Evolutionary conservation across 2,329 filamentous ascomycete species (phyloP).

Genomic region (Hymenoscyphus salicellus): DNA sequence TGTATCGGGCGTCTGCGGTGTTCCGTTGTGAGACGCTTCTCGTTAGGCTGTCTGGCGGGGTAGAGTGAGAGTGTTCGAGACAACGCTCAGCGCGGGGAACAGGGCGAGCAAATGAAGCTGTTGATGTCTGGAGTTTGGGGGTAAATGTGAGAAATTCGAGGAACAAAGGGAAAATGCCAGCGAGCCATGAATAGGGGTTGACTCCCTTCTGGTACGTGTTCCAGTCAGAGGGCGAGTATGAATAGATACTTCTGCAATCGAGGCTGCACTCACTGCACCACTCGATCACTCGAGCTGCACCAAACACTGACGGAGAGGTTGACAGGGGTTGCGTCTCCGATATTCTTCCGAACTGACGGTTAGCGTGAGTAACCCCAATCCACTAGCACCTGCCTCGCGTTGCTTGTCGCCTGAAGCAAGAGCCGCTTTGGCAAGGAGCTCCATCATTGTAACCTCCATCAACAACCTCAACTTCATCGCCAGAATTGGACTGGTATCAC

Average conservation of each 20-base stretch:
- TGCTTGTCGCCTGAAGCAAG: constrained; percentile 8
- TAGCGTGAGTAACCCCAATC: neutral
- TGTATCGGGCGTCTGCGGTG: neutral
- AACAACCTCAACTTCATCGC: constrained; percentile 26
- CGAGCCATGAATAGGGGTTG: neutral
- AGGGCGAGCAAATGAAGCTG: neutral
- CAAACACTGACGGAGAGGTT: neutral
- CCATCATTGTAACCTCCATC: constrained; percentile 27
- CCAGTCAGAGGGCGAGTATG: neutral
- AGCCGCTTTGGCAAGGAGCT: neutral
- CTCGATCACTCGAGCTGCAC: neutral
- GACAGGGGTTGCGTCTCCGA: neutral
- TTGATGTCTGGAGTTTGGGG: neutral
- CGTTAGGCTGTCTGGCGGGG: neutral
- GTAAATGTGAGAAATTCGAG: neutral
- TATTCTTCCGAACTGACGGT: neutral
- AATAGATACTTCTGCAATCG: neutral
- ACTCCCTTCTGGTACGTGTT: neutral
- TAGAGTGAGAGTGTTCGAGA: neutral
- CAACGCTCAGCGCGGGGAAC: neutral
- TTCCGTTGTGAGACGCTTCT: neutral
- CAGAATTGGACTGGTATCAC: constrained; percentile 14
- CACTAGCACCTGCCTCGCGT: constrained; percentile 6
- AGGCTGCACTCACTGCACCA: neutral
- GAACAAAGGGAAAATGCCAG: neutral